Conservation (phyloP, 768 basidiomycete genomes). For the Tylopilus felleus region DNA sequence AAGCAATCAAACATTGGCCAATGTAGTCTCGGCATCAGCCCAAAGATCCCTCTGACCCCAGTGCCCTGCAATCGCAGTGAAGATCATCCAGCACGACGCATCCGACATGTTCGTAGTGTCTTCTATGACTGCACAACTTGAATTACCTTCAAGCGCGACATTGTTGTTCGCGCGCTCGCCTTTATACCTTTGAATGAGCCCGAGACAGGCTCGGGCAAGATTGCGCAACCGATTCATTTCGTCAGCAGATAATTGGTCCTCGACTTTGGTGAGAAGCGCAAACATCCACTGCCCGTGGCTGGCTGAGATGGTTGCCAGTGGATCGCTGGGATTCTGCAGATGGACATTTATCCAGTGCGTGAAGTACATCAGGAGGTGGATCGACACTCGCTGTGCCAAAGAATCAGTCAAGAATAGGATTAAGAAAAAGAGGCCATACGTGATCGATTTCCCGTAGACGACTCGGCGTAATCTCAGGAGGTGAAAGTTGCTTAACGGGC, state of each 20-base stretch:
- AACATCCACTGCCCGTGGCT: slow-evolving; percentile 78
- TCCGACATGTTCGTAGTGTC: slow-evolving; percentile 35
- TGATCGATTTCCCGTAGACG: slow-evolving; percentile 63
- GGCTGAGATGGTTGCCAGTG: slow-evolving; percentile 43
- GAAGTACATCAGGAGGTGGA: slow-evolving; percentile 83
- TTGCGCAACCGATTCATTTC: slow-evolving; percentile 75
- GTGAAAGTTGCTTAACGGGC: slow-evolving; percentile 20
- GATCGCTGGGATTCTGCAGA: slow-evolving; percentile 41
- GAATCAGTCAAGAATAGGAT: slow-evolving; percentile 5
- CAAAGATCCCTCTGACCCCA: slow-evolving; percentile 85
- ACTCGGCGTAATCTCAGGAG: slow-evolving; percentile 57
- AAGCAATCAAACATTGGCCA: slow-evolving; percentile 27
- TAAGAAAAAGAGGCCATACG: slow-evolving; percentile 37
- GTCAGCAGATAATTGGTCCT: slow-evolving; percentile 67
- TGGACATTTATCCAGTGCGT: slow-evolving; percentile 73
- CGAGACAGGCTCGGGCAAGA: slow-evolving; percentile 68
- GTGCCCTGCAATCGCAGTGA: slow-evolving; percentile 57
- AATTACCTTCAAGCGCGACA: slow-evolving; percentile 5
- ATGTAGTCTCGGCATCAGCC: slow-evolving; percentile 64
- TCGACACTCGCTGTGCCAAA: slow-evolving; percentile 51
- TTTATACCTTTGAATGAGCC: slow-evolving; percentile 38
- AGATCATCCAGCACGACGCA: slow-evolving; percentile 70
- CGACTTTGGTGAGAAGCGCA: slow-evolving; percentile 63
- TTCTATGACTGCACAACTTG: not conserved
- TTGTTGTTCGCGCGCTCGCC: slow-evolving; percentile 21